Percentiles rank a stretch among this genome's conserved stretches.
Evolutionary conservation across 352 stramenopile species (phyloP).

Genomic region (Globisporangium paroecandrum): DNA sequence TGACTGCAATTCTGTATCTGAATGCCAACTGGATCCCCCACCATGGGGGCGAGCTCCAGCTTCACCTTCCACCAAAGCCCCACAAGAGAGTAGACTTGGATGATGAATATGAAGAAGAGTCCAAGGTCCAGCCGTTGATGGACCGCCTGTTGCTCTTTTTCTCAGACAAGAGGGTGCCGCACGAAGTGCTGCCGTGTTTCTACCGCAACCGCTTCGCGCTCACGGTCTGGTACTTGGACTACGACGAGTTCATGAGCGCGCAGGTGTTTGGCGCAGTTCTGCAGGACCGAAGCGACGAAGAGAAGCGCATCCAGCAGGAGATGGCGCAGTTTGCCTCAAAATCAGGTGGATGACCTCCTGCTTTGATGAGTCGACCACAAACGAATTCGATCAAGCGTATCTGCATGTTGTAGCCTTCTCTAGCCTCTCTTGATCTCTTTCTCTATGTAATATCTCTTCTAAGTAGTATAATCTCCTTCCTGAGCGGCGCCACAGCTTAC

Average conservation of each 20-base stretch:
- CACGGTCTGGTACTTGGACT: slow-evolving; percentile 64
- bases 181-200: slow-evolving; percentile 33
- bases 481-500: not conserved
- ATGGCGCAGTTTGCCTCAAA: slow-evolving; percentile 16
- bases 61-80: slow-evolving; percentile 18
- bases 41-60: slow-evolving; percentile 33
- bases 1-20: slow-evolving; percentile 57
- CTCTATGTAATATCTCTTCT: slow-evolving; percentile 9
- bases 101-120: not conserved
- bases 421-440: not conserved
- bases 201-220: slow-evolving; percentile 34
- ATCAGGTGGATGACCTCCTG: not conserved
- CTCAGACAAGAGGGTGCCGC: slow-evolving; percentile 39
- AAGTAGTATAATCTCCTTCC: not conserved
- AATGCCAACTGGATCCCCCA: slow-evolving; percentile 29
- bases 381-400: too few species aligned
- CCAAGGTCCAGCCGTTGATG: slow-evolving; percentile 10
- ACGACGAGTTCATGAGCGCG: slow-evolving; percentile 48
- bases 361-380: too few species aligned
- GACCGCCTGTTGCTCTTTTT: slow-evolving; percentile 42
- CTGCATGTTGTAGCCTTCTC: too few species aligned
- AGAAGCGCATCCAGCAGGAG: slow-evolving; percentile 23
- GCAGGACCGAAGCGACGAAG: slow-evolving; percentile 12
- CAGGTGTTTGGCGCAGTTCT: slow-evolving; percentile 29
- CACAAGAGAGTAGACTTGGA: not conserved